These are phyloP conservation scores for Penicillium polonicum DNA, from an alignment of 2,329 filamentous ascomycete genomes.

Conservation along the genomic window DNA sequence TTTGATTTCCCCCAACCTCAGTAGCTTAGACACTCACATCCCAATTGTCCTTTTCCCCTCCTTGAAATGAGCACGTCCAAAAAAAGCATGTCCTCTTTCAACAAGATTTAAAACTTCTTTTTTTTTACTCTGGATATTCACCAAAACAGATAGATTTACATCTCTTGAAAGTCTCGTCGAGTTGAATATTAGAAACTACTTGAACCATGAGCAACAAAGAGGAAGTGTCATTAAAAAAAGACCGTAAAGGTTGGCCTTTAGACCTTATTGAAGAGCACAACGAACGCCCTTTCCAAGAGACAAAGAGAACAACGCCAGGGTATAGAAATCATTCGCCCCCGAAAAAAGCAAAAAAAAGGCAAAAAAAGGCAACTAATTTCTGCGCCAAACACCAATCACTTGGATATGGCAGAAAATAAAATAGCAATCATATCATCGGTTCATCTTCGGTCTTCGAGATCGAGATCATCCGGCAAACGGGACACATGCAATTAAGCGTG, in stretches of 20 bases:
- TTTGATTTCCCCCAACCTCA: conserved; percentile 22
- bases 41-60: conserved; percentile 23
- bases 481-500: neutral
- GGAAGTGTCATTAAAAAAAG: neutral
- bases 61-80: conserved; percentile 25
- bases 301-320: conserved; percentile 4
- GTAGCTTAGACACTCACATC: conserved; percentile 32
- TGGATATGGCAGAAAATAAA: neutral
- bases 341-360: neutral
- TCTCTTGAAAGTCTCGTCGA: neutral
- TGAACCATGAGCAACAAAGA: neutral
- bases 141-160: conserved; percentile 4
- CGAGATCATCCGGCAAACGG: neutral
- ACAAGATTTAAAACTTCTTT: conserved; percentile 14
- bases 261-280: neutral
- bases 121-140: neutral
- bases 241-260: neutral
- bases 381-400: neutral
- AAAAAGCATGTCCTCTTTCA: conserved; percentile 24
- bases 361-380: neutral
- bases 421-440: neutral
- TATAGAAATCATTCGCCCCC: conserved; percentile 7
- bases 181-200: neutral
- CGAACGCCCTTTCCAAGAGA: neutral
- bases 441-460: neutral